phyloP scores from a whole-genome alignment of 2,329 filamentous ascomycete genomes.

The Exserohilum turcica region DNA sequence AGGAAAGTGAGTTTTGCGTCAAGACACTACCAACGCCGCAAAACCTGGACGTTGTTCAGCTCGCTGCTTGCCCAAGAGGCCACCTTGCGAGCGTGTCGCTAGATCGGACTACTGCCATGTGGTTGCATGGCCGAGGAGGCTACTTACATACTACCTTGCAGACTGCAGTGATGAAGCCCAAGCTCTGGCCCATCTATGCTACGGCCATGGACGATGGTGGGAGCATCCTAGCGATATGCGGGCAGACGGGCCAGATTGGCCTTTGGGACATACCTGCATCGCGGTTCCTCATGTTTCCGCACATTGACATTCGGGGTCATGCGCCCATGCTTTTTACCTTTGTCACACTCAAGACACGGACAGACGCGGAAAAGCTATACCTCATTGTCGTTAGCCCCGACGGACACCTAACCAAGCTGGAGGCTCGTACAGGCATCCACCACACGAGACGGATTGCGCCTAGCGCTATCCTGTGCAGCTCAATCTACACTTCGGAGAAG shows the following conservation, averaged over 20 bases:
- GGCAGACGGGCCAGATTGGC: slow-evolving; percentile 61
- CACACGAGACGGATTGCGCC: slow-evolving; percentile 37
- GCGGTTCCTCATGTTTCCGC: slow-evolving; percentile 59
- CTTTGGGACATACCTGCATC: slow-evolving; percentile 67
- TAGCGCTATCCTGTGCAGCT: slow-evolving; percentile 34
- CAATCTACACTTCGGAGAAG: slow-evolving; percentile 35
- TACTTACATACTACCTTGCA: slow-evolving; percentile 40
- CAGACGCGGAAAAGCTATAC: slow-evolving; percentile 41
- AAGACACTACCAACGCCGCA: slow-evolving; percentile 68
- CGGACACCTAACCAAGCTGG: slow-evolving; percentile 66
- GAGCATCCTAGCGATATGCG: slow-evolving; percentile 69
- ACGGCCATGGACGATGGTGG: slow-evolving; percentile 69
- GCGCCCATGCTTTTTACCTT: slow-evolving; percentile 68
- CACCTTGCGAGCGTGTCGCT: slow-evolving; percentile 72
- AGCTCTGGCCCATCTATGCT: slow-evolving; percentile 58
- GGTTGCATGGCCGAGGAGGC: slow-evolving; percentile 50
- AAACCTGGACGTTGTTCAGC: slow-evolving; percentile 69
- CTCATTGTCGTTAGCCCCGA: slow-evolving; percentile 68
- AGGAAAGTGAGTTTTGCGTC: slow-evolving; percentile 62
- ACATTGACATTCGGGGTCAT: slow-evolving; percentile 62
- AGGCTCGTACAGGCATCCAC: slow-evolving; percentile 51
- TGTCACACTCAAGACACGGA: slow-evolving; percentile 36
- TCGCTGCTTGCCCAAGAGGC: slow-evolving; percentile 67
- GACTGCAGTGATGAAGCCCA: slow-evolving; percentile 42
- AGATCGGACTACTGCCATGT: slow-evolving; percentile 70